phyloP scores from a whole-genome alignment of 1,284 basidiomycete genomes.

The Trametes hirsuta region DNA sequence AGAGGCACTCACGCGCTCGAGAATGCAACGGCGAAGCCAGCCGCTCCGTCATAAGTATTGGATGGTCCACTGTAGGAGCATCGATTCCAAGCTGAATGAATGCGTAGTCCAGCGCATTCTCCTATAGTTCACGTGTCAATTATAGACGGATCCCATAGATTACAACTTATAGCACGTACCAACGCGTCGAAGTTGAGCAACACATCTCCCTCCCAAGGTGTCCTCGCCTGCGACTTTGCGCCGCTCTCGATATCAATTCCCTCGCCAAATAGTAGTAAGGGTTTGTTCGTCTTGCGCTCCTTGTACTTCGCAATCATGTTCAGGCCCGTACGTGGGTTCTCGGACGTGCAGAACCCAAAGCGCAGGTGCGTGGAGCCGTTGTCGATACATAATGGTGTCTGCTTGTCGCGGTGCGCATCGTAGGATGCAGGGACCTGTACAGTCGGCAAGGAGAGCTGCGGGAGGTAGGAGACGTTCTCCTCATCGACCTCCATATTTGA shows the following conservation, averaged over 20 bases:
- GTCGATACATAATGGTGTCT: constrained; percentile 86
- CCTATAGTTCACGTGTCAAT: constrained; percentile 51
- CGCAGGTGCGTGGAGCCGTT: constrained; percentile 89
- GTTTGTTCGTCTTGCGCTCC: constrained; percentile 83
- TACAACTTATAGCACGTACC: constrained; percentile 53
- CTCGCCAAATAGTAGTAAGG: constrained; percentile 83
- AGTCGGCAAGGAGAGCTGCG: constrained; percentile 28
- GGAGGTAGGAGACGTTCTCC: constrained; percentile 33
- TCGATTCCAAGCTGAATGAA: constrained; percentile 89
- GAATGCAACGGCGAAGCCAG: constrained; percentile 91
- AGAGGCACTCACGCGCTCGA: constrained; percentile 65
- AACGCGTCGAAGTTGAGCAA: constrained; percentile 88
- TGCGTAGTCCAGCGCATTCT: constrained; percentile 92
- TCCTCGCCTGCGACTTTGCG: constrained; percentile 75
- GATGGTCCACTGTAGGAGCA: constrained; percentile 80
- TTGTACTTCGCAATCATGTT: constrained; percentile 87
- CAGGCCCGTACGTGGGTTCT: constrained; percentile 57
- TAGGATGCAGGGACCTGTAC: constrained; percentile 33
- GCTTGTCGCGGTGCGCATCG: constrained; percentile 41
- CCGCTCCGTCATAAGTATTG: constrained; percentile 93
- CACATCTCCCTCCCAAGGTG: constrained; percentile 91
- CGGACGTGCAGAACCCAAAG: constrained; percentile 79
- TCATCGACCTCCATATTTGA: constrained; percentile 21
- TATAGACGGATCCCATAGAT: not conserved
- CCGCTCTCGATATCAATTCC: constrained; percentile 84